phyloP scores from a whole-genome alignment of 495 filamentous ascomycete genomes.

The Thermothielavioides terrestris region DNA sequence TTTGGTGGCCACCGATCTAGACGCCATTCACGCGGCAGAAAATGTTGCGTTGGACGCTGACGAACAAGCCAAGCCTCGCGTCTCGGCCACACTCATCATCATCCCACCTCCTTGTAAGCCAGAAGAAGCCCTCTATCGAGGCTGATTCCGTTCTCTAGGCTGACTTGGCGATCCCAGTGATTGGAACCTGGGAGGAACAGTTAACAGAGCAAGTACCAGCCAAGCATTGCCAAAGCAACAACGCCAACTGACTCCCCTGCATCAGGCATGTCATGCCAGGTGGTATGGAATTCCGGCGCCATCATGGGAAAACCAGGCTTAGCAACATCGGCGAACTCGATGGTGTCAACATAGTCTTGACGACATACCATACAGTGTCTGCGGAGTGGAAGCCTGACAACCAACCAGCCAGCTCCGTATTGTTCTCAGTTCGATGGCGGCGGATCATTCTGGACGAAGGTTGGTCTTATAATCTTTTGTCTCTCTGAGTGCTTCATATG shows the following conservation, averaged over 20 bases:
- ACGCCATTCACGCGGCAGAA: not conserved
- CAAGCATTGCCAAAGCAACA: not conserved
- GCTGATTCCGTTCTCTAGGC: not conserved
- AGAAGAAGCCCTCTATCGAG: not conserved
- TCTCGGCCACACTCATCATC: constrained; percentile 20
- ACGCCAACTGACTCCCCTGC: not conserved
- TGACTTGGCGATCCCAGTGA: constrained; percentile 11
- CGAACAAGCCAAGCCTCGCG: not conserved
- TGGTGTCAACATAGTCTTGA: constrained; percentile 23
- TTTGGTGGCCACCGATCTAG: constrained; percentile 23
- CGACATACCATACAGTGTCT: constrained; percentile 35
- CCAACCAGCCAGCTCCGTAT: not conserved
- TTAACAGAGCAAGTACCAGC: constrained; percentile 13
- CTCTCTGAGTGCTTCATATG: not conserved
- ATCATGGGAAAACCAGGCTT: constrained; percentile 25
- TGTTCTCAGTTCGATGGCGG: constrained; percentile 29
- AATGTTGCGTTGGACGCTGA: not conserved
- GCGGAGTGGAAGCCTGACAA: constrained; percentile 21
- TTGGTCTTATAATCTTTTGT: constrained; percentile 1
- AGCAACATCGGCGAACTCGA: constrained; percentile 6
- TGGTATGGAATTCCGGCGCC: constrained; percentile 19
- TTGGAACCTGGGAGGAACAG: constrained; percentile 33
- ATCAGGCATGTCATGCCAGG: constrained; percentile 21
- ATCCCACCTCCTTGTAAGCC: constrained; percentile 30
- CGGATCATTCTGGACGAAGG: constrained; percentile 43